A percentile compares a stretch with the other conserved stretches of the same genome.
These are phyloP conservation scores for Mycena venus DNA, from an alignment of 768 basidiomycete genomes.

Conservation along the genomic window DNA sequence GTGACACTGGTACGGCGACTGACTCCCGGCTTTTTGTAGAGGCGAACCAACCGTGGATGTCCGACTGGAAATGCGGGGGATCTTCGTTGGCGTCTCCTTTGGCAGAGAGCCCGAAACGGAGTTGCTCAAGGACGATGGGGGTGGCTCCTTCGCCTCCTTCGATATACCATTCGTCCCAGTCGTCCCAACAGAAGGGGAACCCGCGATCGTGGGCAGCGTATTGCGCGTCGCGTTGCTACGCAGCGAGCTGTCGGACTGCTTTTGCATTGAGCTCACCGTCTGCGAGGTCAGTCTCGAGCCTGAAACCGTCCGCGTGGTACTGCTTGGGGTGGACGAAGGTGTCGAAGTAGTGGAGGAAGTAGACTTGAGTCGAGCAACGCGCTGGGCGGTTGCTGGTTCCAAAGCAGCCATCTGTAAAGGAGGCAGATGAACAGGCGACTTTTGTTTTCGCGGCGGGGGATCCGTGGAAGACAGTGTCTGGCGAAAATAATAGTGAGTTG, in stretches of 20 bases:
- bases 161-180: constrained; percentile 59
- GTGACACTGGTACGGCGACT: constrained; percentile 78
- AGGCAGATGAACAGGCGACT: constrained; percentile 80
- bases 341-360: constrained; percentile 61
- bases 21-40: constrained; percentile 66
- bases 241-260: constrained; percentile 86
- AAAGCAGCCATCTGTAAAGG: constrained; percentile 93
- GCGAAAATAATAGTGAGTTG: constrained; percentile 29
- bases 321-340: constrained; percentile 51
- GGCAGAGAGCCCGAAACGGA: constrained; percentile 59
- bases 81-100: constrained; percentile 94
- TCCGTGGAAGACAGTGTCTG: constrained; percentile 90
- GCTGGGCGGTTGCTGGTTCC: constrained; percentile 84
- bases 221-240: constrained; percentile 81
- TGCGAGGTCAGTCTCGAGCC: constrained; percentile 82
- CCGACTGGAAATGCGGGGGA: constrained; percentile 91
- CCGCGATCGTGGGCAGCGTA: constrained; percentile 91
- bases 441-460: constrained; percentile 70
- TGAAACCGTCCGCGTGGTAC: constrained; percentile 57
- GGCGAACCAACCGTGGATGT: constrained; percentile 84
- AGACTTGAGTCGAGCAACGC: constrained; percentile 86
- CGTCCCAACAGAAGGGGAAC: constrained; percentile 90
- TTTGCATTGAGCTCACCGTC: constrained; percentile 89
- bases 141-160: constrained; percentile 71
- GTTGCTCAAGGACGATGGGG: constrained; percentile 67